These are phyloP conservation scores for Pleurotus ostreatus DNA, from an alignment of 768 basidiomycete species.

Conservation along the genomic window DNA sequence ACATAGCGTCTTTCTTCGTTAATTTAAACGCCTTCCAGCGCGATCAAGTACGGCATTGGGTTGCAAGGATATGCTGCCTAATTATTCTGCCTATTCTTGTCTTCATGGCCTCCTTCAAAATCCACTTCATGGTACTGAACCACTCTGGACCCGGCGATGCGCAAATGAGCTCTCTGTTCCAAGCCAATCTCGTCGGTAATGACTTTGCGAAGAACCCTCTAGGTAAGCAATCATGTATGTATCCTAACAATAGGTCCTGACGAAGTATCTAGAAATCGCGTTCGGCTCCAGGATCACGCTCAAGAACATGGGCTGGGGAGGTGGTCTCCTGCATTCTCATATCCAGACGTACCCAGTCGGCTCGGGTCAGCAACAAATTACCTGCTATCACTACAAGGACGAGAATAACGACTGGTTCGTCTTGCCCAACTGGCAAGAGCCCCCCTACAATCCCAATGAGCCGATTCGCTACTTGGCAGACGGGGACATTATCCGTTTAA, in stretches of 20 bases:
- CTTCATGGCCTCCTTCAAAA: conserved; percentile 92
- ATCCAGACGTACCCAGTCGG: conserved; percentile 93
- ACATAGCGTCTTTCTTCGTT: background rate
- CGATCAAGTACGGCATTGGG: conserved; percentile 89
- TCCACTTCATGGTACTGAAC: conserved; percentile 93
- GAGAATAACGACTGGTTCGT: conserved; percentile 92
- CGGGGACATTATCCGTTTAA: conserved; percentile 77
- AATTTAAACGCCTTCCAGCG: conserved; percentile 42
- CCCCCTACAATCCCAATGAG: conserved; percentile 59
- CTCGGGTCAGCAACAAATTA: conserved; percentile 92
- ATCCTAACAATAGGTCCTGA: conserved; percentile 6
- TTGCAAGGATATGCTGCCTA: conserved; percentile 76
- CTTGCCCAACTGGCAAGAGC: conserved; percentile 77
- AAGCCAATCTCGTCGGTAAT: conserved; percentile 92
- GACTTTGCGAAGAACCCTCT: conserved; percentile 91
- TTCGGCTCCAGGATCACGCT: conserved; percentile 88
- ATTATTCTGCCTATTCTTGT: conserved; percentile 89
- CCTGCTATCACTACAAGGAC: conserved; percentile 99
- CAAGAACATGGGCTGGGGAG: conserved; percentile 98
- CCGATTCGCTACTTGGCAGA: conserved; percentile 69
- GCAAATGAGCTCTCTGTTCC: conserved; percentile 98
- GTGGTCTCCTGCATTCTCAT: conserved; percentile 95
- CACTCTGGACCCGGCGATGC: conserved; percentile 96
- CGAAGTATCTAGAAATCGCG: conserved; percentile 61
- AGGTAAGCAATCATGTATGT: conserved; percentile 37